Conservation (phyloP, 2,329 filamentous ascomycete species). For the Stagonosporopsis chrysanthemi region DNA sequence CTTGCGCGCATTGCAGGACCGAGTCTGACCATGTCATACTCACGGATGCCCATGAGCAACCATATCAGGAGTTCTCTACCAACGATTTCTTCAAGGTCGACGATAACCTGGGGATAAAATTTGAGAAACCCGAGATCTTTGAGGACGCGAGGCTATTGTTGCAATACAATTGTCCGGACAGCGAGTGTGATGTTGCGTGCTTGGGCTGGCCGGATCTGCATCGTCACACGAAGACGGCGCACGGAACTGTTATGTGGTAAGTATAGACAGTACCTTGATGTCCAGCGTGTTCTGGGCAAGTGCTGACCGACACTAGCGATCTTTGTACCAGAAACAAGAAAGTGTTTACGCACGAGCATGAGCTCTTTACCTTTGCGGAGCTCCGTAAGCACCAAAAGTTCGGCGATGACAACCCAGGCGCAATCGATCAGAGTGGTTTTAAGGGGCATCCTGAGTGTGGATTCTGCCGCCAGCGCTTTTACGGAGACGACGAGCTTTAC, state of each 20-base stretch:
- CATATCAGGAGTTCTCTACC: conserved; percentile 81
- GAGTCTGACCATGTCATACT: conserved; percentile 86
- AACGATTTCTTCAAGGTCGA: conserved; percentile 79
- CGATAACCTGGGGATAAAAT: conserved; percentile 88
- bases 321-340: conserved; percentile 95
- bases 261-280: conserved; percentile 33
- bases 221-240: conserved; percentile 79
- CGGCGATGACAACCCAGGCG: conserved; percentile 89
- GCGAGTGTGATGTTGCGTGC: conserved; percentile 83
- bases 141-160: conserved; percentile 89
- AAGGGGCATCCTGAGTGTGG: conserved; percentile 93
- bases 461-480: conserved; percentile 92
- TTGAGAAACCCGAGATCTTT: conserved; percentile 86
- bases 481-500: conserved; percentile 94
- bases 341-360: conserved; percentile 97
- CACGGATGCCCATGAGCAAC: conserved; percentile 82
- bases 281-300: background rate
- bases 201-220: conserved; percentile 81
- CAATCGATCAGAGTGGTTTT: conserved; percentile 92
- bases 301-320: conserved; percentile 61
- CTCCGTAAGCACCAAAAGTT: conserved; percentile 86
- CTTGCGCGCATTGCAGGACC: conserved; percentile 93
- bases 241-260: conserved; percentile 85
- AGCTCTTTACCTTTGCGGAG: conserved; percentile 82
- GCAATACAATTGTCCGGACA: conserved; percentile 93